Percentiles rank a stretch among this genome's conserved stretches.
Conservation (phyloP, 192 early-diverging fungal species). For the Spizellomyces punctatus region DNA sequence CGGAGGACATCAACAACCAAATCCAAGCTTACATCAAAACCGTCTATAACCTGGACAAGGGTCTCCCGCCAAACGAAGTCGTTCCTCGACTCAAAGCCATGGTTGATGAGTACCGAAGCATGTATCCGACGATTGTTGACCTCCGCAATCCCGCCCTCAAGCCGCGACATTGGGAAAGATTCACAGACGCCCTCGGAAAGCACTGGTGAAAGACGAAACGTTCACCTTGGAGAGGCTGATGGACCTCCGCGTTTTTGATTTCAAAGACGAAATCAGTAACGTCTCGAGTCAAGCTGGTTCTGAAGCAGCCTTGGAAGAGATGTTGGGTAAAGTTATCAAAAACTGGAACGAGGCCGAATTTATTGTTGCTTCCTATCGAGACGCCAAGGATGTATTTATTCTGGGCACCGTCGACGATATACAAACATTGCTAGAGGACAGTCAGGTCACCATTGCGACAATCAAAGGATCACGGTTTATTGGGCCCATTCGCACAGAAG, state of each 20-base stretch:
- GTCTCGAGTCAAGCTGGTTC: conserved; percentile 58
- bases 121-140: conserved; percentile 64
- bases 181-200: conserved; percentile 59
- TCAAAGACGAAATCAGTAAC: conserved; percentile 62
- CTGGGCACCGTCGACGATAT: conserved; percentile 63
- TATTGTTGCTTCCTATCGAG: conserved; percentile 53
- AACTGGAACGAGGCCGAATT: conserved; percentile 64
- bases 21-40: conserved; percentile 56
- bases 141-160: conserved; percentile 66
- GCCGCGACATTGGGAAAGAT: conserved; percentile 63
- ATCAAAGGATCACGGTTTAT: conserved; percentile 62
- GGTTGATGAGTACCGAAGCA: conserved; percentile 57
- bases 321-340: conserved; percentile 59
- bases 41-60: conserved; percentile 64
- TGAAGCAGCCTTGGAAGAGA: conserved; percentile 65
- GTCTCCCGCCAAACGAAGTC: conserved; percentile 67
- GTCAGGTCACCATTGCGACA: conserved; percentile 63
- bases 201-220: conserved; percentile 52
- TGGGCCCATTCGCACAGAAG: conserved; percentile 61
- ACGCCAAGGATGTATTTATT: conserved; percentile 66
- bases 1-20: conserved; percentile 60
- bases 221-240: conserved; percentile 58
- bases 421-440: conserved; percentile 61
- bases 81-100: conserved; percentile 59
- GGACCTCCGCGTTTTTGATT: conserved; percentile 56